These are phyloP conservation scores for Aspergillus thermomutatus DNA, from an alignment of 2,329 filamentous ascomycete genomes.

Conservation along the genomic window DNA sequence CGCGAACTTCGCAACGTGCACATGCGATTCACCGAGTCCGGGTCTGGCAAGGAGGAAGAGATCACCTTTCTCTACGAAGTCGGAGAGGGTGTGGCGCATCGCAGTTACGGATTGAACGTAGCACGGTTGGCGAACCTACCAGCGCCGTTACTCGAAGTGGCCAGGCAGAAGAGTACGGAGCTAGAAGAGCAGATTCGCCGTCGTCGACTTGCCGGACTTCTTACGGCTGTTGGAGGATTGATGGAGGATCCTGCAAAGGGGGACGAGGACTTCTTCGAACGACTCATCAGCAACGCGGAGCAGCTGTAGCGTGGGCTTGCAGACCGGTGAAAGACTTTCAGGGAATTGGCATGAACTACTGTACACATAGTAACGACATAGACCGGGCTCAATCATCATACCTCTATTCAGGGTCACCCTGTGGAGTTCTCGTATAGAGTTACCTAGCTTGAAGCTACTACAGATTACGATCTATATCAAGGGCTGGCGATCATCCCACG, in stretches of 20 bases:
- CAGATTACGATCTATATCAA: neutral
- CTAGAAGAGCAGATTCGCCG: slow-evolving; percentile 70
- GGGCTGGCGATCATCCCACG: neutral
- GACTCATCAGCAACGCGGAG: slow-evolving; percentile 30
- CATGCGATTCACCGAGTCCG: slow-evolving; percentile 74
- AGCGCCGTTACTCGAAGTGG: slow-evolving; percentile 70
- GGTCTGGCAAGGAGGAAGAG: slow-evolving; percentile 61
- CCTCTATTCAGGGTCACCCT: neutral
- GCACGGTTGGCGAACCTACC: slow-evolving; percentile 82
- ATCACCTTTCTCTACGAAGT: slow-evolving; percentile 96
- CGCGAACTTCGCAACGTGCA: slow-evolving; percentile 80
- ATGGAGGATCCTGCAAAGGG: slow-evolving; percentile 13
- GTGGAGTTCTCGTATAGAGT: neutral
- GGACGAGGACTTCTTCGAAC: slow-evolving; percentile 26
- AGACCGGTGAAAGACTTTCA: neutral
- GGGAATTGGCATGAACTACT: neutral
- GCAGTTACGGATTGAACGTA: slow-evolving; percentile 92
- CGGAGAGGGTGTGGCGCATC: slow-evolving; percentile 83
- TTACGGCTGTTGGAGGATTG: slow-evolving; percentile 27
- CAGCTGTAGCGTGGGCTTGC: slow-evolving; percentile 22
- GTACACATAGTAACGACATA: neutral
- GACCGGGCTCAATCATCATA: neutral
- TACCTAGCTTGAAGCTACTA: neutral
- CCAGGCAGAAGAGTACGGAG: slow-evolving; percentile 72
- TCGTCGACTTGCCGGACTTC: slow-evolving; percentile 53